Conservation (phyloP, 78 protist species). For the Parvularia atlantis region DNA sequence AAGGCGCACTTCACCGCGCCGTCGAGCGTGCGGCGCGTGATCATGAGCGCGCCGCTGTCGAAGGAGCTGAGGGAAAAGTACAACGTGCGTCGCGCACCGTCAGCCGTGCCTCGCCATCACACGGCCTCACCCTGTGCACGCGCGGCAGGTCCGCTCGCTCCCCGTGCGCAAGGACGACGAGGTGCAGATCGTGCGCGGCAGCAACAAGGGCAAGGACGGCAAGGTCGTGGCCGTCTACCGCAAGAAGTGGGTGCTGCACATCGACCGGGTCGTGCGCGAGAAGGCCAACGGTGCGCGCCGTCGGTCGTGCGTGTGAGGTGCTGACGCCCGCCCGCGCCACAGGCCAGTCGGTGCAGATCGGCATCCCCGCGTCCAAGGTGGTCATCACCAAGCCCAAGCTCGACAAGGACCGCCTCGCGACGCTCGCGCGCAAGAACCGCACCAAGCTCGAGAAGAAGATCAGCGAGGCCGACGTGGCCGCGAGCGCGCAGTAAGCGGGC, state of each 20-base stretch:
- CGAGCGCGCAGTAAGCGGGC: no score
- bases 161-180: slow-evolving; percentile 99
- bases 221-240: slow-evolving; percentile 86
- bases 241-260: slow-evolving; percentile 83
- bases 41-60: slow-evolving; percentile 93
- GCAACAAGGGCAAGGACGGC: slow-evolving; percentile 76
- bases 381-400: slow-evolving; percentile 89
- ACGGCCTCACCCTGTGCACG: neutral
- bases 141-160: slow-evolving; percentile 69
- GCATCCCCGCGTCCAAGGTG: slow-evolving; percentile 69
- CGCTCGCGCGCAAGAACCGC: no score
- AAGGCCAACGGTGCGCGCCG: slow-evolving; percentile 91
- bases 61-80: slow-evolving; percentile 89
- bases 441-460: no score
- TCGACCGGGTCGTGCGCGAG: slow-evolving; percentile 78
- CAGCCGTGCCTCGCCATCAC: neutral
- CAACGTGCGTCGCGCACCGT: slow-evolving; percentile 52
- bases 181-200: slow-evolving; percentile 85
- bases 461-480: no score
- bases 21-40: slow-evolving; percentile 74
- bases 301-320: no score
- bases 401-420: slow-evolving; percentile 91
- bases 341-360: neutral
- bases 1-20: slow-evolving; percentile 98
- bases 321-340: neutral